A percentile compares a stretch with the other conserved stretches of the same genome.
Evolutionary conservation across 2,329 filamentous ascomycete genomes (phyloP).

Genomic region (Fusarium chaquense): DNA sequence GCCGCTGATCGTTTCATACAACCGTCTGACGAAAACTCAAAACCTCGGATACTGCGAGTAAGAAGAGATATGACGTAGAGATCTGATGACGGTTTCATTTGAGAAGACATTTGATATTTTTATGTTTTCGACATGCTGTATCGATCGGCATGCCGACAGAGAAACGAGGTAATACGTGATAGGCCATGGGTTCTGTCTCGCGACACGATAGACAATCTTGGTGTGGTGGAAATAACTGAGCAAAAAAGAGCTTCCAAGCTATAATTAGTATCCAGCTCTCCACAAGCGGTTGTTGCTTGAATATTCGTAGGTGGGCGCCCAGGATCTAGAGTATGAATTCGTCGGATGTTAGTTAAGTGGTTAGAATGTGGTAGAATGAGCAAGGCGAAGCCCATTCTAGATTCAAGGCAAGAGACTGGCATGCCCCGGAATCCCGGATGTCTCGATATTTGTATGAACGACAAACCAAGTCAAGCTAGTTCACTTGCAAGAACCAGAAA

Average conservation of each 20-base stretch:
- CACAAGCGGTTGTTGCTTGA: neutral
- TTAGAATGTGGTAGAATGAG: neutral
- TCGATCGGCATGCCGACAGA: neutral
- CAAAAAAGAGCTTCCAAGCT: neutral
- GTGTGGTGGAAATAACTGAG: neutral
- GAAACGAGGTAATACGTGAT: slow-evolving; percentile 4
- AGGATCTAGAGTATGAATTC: neutral
- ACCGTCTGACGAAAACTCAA: neutral
- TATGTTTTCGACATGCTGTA: neutral
- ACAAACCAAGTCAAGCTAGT: neutral
- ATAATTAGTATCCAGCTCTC: neutral
- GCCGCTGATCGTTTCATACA: slow-evolving; percentile 1
- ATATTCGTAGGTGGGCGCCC: neutral
- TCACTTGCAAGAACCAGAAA: neutral
- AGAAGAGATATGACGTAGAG: neutral
- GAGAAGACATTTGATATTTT: neutral
- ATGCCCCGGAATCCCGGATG: neutral
- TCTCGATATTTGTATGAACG: neutral
- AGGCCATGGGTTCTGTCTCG: slow-evolving; percentile 1
- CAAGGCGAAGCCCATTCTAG: neutral
- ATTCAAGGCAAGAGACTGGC: neutral
- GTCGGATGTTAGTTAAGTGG: too few relatives aligned
- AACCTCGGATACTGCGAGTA: neutral
- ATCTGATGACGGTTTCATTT: neutral
- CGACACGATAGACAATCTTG: neutral